Conservation (phyloP, 768 basidiomycete genomes). For the Xerocomus brunneocitrinus region DNA sequence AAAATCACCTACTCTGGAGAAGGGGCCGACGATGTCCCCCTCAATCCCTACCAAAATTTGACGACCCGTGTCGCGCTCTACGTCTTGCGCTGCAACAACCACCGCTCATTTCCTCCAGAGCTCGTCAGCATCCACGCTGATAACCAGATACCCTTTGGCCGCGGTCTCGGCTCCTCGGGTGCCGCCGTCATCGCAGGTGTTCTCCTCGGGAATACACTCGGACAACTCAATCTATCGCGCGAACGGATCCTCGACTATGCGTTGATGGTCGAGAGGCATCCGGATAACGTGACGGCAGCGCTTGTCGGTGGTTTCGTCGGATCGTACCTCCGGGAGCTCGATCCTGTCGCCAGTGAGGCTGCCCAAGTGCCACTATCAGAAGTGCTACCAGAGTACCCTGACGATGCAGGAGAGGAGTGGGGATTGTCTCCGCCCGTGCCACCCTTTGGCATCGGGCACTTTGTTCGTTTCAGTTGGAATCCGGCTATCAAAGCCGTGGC, state of each 20-base stretch:
- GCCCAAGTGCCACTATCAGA: slow-evolving; percentile 92
- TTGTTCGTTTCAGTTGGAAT: slow-evolving; percentile 85
- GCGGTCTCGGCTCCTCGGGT: slow-evolving; percentile 95
- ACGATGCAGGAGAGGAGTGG: slow-evolving; percentile 90
- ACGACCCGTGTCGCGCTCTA: slow-evolving; percentile 97
- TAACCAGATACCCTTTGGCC: slow-evolving; percentile 97
- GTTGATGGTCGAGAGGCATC: slow-evolving; percentile 98
- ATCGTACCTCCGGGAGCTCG: slow-evolving; percentile 89
- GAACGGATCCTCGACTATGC: slow-evolving; percentile 89
- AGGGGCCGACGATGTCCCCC: slow-evolving; percentile 86
- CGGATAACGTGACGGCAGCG: slow-evolving; percentile 98
- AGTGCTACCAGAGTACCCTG: slow-evolving; percentile 93
- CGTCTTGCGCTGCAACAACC: slow-evolving; percentile 84
- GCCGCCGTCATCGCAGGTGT: slow-evolving; percentile 99
- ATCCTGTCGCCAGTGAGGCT: slow-evolving; percentile 71
- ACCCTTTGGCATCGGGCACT: slow-evolving; percentile 90
- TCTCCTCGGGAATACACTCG: slow-evolving; percentile 81
- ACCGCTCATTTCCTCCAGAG: slow-evolving; percentile 69
- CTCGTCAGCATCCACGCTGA: slow-evolving; percentile 65
- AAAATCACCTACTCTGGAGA: slow-evolving; percentile 78
- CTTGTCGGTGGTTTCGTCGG: slow-evolving; percentile 97
- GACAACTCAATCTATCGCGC: slow-evolving; percentile 59
- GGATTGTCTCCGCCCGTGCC: slow-evolving; percentile 84
- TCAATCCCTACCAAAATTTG: slow-evolving; percentile 94
- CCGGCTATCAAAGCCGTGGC: slow-evolving; percentile 84